A percentile compares a stretch with the other conserved stretches of the same genome.
Conservation (phyloP, 1,284 basidiomycete genomes). For the Stygiomarasmius scandens region DNA sequence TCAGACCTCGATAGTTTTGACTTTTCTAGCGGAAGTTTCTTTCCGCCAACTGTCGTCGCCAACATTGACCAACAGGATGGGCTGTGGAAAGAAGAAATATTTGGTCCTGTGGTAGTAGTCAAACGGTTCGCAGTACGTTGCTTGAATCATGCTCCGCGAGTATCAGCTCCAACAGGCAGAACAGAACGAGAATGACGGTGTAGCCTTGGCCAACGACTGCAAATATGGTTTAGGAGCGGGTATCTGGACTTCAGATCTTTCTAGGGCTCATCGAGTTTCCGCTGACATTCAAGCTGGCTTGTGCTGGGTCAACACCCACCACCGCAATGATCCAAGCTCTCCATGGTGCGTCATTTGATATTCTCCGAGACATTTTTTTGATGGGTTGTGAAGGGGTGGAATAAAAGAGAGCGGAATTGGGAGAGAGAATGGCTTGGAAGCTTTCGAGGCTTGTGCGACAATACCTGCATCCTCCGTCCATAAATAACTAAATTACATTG, state of each 20-base stretch:
- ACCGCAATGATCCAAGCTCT: slow-evolving; percentile 84
- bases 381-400: slow-evolving; percentile 62
- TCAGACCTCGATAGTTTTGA: slow-evolving; percentile 71
- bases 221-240: slow-evolving; percentile 82
- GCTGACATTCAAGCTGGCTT: slow-evolving; percentile 71
- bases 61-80: slow-evolving; percentile 60
- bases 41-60: slow-evolving; percentile 73
- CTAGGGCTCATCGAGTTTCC: slow-evolving; percentile 72
- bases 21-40: slow-evolving; percentile 72
- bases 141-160: no score
- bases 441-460: slow-evolving; percentile 70
- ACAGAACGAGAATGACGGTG: slow-evolving; percentile 66
- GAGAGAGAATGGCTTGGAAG: slow-evolving; percentile 80
- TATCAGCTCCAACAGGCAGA: neutral
- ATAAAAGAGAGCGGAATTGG: slow-evolving; percentile 86
- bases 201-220: slow-evolving; percentile 71
- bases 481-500: slow-evolving; percentile 10
- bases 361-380: neutral
- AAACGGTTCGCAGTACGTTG: slow-evolving; percentile 60
- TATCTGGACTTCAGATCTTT: slow-evolving; percentile 77
- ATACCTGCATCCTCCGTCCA: slow-evolving; percentile 4
- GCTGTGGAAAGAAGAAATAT: slow-evolving; percentile 81
- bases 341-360: slow-evolving; percentile 63
- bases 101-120: slow-evolving; percentile 77
- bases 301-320: slow-evolving; percentile 86